Conservation (phyloP, 2,329 filamentous ascomycete species). For the Emergomyces pasteurianus region DNA sequence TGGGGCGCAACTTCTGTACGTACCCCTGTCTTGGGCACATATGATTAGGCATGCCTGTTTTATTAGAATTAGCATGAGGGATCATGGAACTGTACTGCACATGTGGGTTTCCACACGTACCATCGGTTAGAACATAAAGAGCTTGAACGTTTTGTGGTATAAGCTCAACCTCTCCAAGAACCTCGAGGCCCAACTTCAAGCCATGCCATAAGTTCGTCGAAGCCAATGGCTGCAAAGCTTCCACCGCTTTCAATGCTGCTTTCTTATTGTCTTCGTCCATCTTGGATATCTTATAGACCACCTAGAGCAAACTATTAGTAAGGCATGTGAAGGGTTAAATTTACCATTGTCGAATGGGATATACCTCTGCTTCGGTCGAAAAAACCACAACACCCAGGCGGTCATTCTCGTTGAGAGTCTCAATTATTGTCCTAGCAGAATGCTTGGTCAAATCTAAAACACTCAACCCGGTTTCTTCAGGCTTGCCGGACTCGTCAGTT, state of each 20-base stretch:
- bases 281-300: slow-evolving; percentile 34
- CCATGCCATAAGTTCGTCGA: slow-evolving; percentile 50
- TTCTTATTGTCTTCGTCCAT: slow-evolving; percentile 41
- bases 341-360: not conserved
- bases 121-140: slow-evolving; percentile 24
- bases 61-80: not conserved
- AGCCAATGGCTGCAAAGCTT: slow-evolving; percentile 26
- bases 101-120: slow-evolving; percentile 3
- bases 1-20: slow-evolving; percentile 39
- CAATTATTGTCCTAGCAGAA: slow-evolving; percentile 46
- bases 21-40: slow-evolving; percentile 44
- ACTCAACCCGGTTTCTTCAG: slow-evolving; percentile 40
- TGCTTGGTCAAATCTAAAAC: slow-evolving; percentile 51
- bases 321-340: not conserved
- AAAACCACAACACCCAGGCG: slow-evolving; percentile 49
- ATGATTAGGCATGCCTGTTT: slow-evolving; percentile 35
- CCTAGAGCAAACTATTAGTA: slow-evolving; percentile 7
- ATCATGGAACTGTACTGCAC: not conserved
- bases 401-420: slow-evolving; percentile 44
- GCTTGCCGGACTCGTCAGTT: slow-evolving; percentile 16
- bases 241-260: slow-evolving; percentile 31
- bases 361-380: slow-evolving; percentile 26
- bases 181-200: slow-evolving; percentile 38
- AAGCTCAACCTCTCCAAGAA: slow-evolving; percentile 30
- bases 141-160: slow-evolving; percentile 20